Evolutionary conservation across 768 basidiomycete genomes (phyloP), one percentile per base, ranked within the genome.

Genomic region (Candolleomyces eurysporus): DNA sequence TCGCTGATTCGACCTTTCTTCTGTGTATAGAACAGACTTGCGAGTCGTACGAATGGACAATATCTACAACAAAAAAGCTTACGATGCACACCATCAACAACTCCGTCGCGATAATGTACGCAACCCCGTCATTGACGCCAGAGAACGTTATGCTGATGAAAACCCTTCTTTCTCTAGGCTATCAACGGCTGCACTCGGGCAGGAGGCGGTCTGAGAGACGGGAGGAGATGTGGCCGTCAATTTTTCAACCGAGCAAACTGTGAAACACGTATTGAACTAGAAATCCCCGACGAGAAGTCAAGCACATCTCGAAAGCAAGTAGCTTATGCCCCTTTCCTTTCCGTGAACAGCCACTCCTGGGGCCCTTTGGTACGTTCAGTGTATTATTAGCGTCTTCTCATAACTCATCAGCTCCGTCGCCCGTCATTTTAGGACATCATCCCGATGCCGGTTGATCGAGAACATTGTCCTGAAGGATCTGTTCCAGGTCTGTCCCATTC

Each of bases 371-470:
- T 75, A 40, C 52, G 67, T 54, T 11, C 4, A 10, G 5, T 22
- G 30, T 50, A 2, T 48, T 13, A n/a, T 40, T 3, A 46, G n/a
- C 2, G 39, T n/a, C 8, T 22, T 42, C 6, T 22, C 17, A 6
- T 50, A 11, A n/a, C 5, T 36, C 45, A 11, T 9, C 10, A 7
- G 19, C 22, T 43, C 14, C 32, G n/a, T 5, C 48, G 26, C 52
- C 10, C n/a, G n/a, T n/a, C 42, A 51, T 59, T 8, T 26, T 26
- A 77, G 76, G 74, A 77, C 56, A 64, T 75, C 30, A 56, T 74
- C 11, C 66, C 69, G 3, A 63, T 74, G 26, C 74, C 76, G n/a
- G 68, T 78, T 0, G 66, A 72, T 43, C 69, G 76, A 6, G 70
- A 76, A 64, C 63, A 66, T 17, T 75, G 53, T 32, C 14, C 16